Evolutionary conservation across 129 eudicot species (phyloP), one percentile per base, ranked within the genome.

Genomic region (Helichrysum umbraculigerum): DNA sequence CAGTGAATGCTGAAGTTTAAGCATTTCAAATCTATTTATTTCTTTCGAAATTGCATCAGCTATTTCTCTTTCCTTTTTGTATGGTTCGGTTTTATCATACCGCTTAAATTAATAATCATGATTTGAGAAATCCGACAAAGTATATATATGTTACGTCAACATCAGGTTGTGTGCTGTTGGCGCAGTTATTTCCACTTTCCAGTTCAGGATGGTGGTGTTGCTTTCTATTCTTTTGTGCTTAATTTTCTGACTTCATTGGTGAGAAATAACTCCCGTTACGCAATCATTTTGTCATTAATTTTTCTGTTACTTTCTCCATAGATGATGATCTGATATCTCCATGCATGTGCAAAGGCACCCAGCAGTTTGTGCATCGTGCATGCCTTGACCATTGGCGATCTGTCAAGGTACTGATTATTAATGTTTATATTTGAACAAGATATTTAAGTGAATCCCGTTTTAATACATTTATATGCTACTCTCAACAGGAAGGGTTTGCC

Each of bases 321-420:
- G 98, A 88, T 74, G 89, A 83, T 21, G 92, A 83, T 73, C 77
- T 92, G 80, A 92, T 92, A 88, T 88, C 98, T 35, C 98, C 98
- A 79, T 92, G 98, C 80, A 85, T 85, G 94, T 92, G 98, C 89
- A 92, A 90, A 81, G 98, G 98, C 81, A 90, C 98, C 28, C 96
- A 90, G 70, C 96, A 88, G 78, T 92, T 88, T 83, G 98, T 92
- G 71, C 98, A 92, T 66, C 94, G 98, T 29, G 64, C 86, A 58
- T 92, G 98, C 87, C 94, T 92, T 70, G 96, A 92, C 82, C 89
- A 92, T 64, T 92, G 98, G 98, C 90, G 98, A 64, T 90, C 98
- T 34, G 96, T 92, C 54, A 92, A 88, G 96, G 98, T 85, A n/a
- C 67, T 76, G 58, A 1, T 37, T 16, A 34, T 64, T 62, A 21